These are phyloP conservation scores for Raphanus hybrid DNA, from an alignment of 441 rosid genomes.

Conservation along the genomic window DNA sequence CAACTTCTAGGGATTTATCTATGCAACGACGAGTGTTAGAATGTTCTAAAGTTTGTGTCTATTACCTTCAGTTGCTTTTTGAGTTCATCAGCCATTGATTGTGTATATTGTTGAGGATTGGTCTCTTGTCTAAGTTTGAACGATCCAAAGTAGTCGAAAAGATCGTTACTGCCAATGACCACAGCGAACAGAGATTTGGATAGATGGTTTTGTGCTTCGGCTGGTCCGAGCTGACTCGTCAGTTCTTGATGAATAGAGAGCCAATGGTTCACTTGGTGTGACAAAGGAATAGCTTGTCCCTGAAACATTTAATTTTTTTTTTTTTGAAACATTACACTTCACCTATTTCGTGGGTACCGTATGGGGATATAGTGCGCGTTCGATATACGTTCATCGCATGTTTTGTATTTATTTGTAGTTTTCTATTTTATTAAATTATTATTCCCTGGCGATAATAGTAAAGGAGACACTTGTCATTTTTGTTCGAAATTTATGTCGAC, in stretches of 20 bases:
- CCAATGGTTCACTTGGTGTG: constrained; percentile 60
- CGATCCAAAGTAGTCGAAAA: constrained; percentile 53
- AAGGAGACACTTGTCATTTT: neutral
- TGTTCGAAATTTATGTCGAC: neutral
- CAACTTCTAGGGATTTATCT: neutral
- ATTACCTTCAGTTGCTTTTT: constrained; percentile 64
- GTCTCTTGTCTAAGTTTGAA: constrained; percentile 42
- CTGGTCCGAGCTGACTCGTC: constrained; percentile 40
- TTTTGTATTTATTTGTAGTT: neutral
- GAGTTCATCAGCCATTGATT: constrained; percentile 50
- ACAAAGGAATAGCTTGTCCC: constrained; percentile 55
- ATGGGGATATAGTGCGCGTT: constrained; percentile 24
- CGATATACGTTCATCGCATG: neutral
- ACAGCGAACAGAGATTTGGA: constrained; percentile 57
- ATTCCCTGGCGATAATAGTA: neutral
- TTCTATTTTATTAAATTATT: neutral
- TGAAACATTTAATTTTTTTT: too few relatives aligned
- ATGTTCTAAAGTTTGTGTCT: neutral
- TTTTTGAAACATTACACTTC: neutral
- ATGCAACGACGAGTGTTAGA: neutral
- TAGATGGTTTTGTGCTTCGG: constrained; percentile 46
- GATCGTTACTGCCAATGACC: constrained; percentile 75
- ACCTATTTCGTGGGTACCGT: neutral
- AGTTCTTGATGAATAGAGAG: neutral
- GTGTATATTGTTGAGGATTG: constrained; percentile 56